Percentiles rank a stretch among this genome's conserved stretches.
Conservation (phyloP, 2,329 filamentous ascomycete genomes). For the Nothophaeocryptopus gaeumannii region DNA sequence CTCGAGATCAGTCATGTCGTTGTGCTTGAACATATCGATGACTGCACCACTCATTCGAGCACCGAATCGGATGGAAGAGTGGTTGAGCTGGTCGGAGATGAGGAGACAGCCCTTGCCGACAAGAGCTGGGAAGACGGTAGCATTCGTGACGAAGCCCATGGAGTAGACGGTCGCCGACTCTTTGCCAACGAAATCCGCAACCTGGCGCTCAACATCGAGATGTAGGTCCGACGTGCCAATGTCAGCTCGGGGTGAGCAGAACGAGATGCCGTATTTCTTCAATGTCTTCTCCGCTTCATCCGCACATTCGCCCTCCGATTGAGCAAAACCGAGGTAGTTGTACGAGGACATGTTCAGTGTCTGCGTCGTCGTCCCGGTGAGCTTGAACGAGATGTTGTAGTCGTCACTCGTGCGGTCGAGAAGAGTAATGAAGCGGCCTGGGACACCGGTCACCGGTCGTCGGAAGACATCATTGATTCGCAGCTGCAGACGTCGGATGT, state of each 20-base stretch:
- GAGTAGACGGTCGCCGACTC: slow-evolving; percentile 94
- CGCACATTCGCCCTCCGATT: slow-evolving; percentile 94
- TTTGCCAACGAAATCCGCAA: slow-evolving; percentile 92
- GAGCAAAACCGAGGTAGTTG: slow-evolving; percentile 97
- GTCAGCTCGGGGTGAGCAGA: slow-evolving; percentile 78
- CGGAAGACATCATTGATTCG: slow-evolving; percentile 97
- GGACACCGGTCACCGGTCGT: slow-evolving; percentile 86
- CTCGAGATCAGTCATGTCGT: slow-evolving; percentile 88
- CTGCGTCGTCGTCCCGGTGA: slow-evolving; percentile 86
- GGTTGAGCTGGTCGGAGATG: slow-evolving; percentile 95
- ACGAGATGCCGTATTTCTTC: slow-evolving; percentile 78
- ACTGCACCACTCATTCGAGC: slow-evolving; percentile 91
- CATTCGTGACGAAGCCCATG: slow-evolving; percentile 98
- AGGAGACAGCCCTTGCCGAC: slow-evolving; percentile 91
- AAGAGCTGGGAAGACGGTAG: slow-evolving; percentile 85
- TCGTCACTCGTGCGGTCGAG: slow-evolving; percentile 88
- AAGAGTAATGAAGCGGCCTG: slow-evolving; percentile 88
- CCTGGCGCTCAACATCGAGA: slow-evolving; percentile 81
- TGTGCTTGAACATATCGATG: slow-evolving; percentile 96
- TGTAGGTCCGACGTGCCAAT: slow-evolving; percentile 84
- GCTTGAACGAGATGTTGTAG: slow-evolving; percentile 84
- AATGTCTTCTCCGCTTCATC: slow-evolving; percentile 86
- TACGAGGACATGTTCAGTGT: slow-evolving; percentile 99
- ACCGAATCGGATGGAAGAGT: slow-evolving; percentile 94
- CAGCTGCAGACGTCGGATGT: slow-evolving; percentile 86